phyloP scores from a whole-genome alignment of 2,329 filamentous ascomycete genomes.

The Diplodia sapinea region DNA sequence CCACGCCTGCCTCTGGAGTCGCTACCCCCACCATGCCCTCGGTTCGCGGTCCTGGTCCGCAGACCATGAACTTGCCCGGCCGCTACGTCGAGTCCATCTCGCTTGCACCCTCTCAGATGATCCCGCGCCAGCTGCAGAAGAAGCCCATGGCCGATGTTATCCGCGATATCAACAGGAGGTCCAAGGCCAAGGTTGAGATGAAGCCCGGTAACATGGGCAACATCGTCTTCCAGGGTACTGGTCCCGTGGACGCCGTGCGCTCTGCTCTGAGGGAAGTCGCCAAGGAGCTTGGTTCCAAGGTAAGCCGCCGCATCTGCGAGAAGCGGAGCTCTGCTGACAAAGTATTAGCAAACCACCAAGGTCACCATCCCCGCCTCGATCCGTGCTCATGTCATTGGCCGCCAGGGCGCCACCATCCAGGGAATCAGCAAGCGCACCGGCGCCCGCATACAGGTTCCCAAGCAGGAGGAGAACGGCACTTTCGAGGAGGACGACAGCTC shows the following conservation, averaged over 20 bases:
- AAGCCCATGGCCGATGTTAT: slow-evolving; percentile 84
- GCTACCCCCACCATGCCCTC: slow-evolving; percentile 52
- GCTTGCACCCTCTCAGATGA: slow-evolving; percentile 76
- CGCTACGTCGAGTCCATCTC: slow-evolving; percentile 78
- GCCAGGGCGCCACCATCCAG: slow-evolving; percentile 87
- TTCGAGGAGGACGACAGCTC: slow-evolving; percentile 79
- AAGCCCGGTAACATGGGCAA: slow-evolving; percentile 72
- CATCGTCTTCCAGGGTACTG: slow-evolving; percentile 82
- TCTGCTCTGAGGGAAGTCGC: slow-evolving; percentile 90
- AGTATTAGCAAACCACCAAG: slow-evolving; percentile 66
- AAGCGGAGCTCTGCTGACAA: slow-evolving; percentile 24
- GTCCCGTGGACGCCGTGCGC: slow-evolving; percentile 81
- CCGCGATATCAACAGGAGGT: slow-evolving; percentile 90
- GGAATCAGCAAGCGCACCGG: slow-evolving; percentile 87
- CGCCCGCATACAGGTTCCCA: slow-evolving; percentile 88
- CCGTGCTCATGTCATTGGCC: slow-evolving; percentile 90
- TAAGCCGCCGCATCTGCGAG: slow-evolving; percentile 50
- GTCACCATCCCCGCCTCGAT: slow-evolving; percentile 83
- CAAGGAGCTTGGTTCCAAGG: slow-evolving; percentile 84
- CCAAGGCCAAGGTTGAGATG: slow-evolving; percentile 83
- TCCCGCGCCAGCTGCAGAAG: slow-evolving; percentile 78
- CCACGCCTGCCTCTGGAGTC: slow-evolving; percentile 67
- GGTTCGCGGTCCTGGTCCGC: slow-evolving; percentile 50
- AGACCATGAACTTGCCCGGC: slow-evolving; percentile 77
- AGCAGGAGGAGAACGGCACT: slow-evolving; percentile 68